Base-by-base conservation (phyloP, 371 early-diverging fungal species). In the Lichtheimia corymbifera region DNA sequence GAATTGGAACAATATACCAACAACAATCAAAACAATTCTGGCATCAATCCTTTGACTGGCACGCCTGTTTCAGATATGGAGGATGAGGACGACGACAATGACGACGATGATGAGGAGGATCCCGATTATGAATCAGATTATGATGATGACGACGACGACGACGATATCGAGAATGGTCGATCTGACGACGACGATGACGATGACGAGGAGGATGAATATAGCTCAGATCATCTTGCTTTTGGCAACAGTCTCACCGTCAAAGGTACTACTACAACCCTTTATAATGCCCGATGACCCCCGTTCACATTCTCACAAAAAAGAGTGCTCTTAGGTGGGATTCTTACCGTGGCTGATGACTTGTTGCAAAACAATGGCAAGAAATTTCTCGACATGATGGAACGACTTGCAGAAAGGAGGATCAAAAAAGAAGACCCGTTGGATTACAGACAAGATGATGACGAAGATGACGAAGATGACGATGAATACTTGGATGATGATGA, bases 371-470 rank as follows among this genome's bases (percentile, higher is more conserved):
- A 94, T 68, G 93, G 95, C 49, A 91, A 89, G 65, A 93, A 92
- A 73, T 94, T 95, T 68, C 76, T 95, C 35, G 94, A 94, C 62
- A 88, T 94, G 80, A 93, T 95, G 94, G 95, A 94, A 68, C 88
- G 88, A 35, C 77, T 95, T n/a, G 93, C 95, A 2, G 93, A 93
- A 64, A 85, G 91, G 30, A 86, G 91, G 58, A 87, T 93, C 70
- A 87, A 88, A 58, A 82, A 86, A 15, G 85, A 90, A 53, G 90
- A 89, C 35, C 88, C 85, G 5, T 75, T 68, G n/a, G 69, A 62
- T 18, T 15, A 59, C 24, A 65, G 64, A 6, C 64, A 58, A 28
- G 62, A 69, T 18, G 68, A 51, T 18, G 55, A 70, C 18, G 66
- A 75, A 24, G 85, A 77, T 4, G 80, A 69, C 13, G 74, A 73